Evolutionary conservation across 2,329 filamentous ascomycete species (phyloP), one percentile per base, ranked within the genome.

Genomic region (Aspergillus glaucus): DNA sequence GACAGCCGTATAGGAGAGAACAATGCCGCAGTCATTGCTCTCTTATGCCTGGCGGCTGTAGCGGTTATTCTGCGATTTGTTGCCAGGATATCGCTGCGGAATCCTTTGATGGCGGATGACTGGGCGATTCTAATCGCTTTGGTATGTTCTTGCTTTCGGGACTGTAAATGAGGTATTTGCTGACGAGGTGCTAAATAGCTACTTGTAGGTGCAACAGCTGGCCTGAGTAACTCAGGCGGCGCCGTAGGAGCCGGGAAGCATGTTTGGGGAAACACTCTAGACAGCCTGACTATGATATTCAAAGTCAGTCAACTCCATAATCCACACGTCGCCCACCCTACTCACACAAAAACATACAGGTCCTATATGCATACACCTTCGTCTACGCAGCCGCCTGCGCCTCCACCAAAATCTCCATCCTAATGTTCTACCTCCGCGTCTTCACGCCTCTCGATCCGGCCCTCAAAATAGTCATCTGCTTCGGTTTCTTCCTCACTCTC

Each of bases 351-450:
- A 44, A 26, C 10, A 43, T 8, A 1, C n/a, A 44, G 22, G 42
- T 50, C 8, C 51, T 57, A 3, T 51, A 50, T 24, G 40, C 53
- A 2, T 55, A 55, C 26, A 47, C 49, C 21, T 48, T 55, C 22
- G 24, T 59, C 37, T 58, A 59, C 32, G 44, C 51, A 19, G 41
- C 44, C 34, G 44, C 53, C 24, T 49, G 56, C 3, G 50, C 55
- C 19, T 32, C 52, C 1, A 57, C 52, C 42, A 55, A 56, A 37
- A 14, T 55, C 9, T 60, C 55, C 4, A 56, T 62, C n/a, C 53
- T 22, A 22, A 22, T 22, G 34, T 60, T 61, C 49, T 62, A 62
- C 28, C 49, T 52, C 22, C 52, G 58, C 5, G 52, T 62, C 21
- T 58, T 61, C 15, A 47, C 49, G 12, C 50, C 50, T 19, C 28